Evolutionary conservation across 305 asterid genomes (phyloP).

Genomic region (Solanum hybrid): DNA sequence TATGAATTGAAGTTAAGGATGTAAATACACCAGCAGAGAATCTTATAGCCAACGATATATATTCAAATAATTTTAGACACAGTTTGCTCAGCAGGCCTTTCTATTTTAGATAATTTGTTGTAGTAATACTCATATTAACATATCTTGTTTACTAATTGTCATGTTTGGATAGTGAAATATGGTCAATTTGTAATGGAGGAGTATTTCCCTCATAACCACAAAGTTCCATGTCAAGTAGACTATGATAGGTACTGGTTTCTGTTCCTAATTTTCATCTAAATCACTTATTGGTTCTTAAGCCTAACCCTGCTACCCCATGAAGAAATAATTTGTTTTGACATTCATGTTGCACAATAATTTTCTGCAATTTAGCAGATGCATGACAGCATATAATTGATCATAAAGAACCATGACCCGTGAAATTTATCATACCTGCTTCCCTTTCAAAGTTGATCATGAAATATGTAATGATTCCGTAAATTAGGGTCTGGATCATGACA

Average conservation of each 20-base stretch:
- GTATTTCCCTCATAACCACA: background rate
- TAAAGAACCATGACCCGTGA: background rate
- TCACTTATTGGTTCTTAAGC: background rate
- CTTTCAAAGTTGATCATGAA: constrained; percentile 81
- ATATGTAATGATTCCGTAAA: constrained; percentile 65
- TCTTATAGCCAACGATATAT: background rate
- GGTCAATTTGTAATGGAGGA: background rate
- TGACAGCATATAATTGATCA: background rate
- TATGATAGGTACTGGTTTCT: background rate
- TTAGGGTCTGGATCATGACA: constrained; percentile 48
- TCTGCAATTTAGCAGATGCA: background rate
- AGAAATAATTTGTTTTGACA: background rate
- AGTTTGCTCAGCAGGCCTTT: background rate
- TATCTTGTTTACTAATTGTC: background rate
- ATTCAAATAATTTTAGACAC: background rate
- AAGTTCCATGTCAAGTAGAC: background rate
- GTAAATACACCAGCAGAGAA: background rate
- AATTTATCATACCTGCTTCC: constrained; percentile 34
- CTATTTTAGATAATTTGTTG: background rate
- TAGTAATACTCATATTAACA: background rate
- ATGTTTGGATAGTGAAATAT: background rate
- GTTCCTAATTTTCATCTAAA: background rate
- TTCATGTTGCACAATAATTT: background rate
- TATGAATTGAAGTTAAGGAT: background rate
- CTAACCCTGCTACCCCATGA: background rate